phyloP scores from a whole-genome alignment of 495 filamentous ascomycete genomes.

The Apiosordaria backusii region DNA sequence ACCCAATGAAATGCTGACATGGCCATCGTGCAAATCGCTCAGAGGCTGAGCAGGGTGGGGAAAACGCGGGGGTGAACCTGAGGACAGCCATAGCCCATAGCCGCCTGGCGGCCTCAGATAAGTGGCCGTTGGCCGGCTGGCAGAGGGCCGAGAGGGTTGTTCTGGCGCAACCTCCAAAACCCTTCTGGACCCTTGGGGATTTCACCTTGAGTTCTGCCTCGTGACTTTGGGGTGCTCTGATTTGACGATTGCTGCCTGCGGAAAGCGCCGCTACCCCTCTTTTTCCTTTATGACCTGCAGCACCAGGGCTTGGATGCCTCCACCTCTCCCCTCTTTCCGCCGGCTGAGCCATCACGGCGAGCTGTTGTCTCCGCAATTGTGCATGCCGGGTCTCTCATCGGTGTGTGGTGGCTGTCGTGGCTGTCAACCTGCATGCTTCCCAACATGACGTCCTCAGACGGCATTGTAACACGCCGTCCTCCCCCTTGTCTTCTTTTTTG shows the following conservation, averaged over 20 bases:
- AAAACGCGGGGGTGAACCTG: conserved; percentile 10
- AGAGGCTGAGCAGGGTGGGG: conserved; percentile 1
- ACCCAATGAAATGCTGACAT: not conserved
- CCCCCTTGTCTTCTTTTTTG: conserved; percentile 1
- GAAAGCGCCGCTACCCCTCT: conserved; percentile 14
- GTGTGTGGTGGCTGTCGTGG: not conserved
- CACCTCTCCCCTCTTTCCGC: not conserved
- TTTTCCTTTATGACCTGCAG: conserved; percentile 11
- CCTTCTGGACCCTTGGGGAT: not conserved
- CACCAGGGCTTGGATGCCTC: conserved; percentile 1
- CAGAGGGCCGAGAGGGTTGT: not conserved
- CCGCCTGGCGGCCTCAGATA: conserved; percentile 26
- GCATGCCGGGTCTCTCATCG: not conserved
- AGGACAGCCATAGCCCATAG: conserved; percentile 13
- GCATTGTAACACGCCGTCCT: conserved; percentile 3
- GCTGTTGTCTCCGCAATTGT: not conserved
- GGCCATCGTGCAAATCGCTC: not conserved
- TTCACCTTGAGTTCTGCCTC: conserved; percentile 24
- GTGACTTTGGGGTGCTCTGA: conserved; percentile 11
- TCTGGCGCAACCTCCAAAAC: not conserved
- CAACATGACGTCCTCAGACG: conserved; percentile 8
- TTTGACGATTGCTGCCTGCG: conserved; percentile 19
- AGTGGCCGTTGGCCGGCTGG: conserved; percentile 18
- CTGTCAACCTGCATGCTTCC: not conserved
- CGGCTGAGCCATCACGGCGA: conserved; percentile 5